These are phyloP conservation scores for Evansstolkia leycettana DNA, from an alignment of 495 filamentous ascomycete species.

Conservation along the genomic window DNA sequence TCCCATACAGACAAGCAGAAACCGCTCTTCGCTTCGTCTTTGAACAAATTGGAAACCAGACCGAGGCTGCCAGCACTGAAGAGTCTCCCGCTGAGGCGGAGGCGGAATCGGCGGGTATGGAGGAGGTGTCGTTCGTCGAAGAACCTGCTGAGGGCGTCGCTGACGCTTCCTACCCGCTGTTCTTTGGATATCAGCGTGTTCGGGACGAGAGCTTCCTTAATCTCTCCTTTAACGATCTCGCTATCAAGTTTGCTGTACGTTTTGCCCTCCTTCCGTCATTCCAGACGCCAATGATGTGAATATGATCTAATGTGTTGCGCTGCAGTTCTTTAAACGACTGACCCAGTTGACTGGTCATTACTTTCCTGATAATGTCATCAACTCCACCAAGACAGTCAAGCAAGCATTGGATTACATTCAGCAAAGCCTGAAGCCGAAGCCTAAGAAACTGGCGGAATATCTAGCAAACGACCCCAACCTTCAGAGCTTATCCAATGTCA, in stretches of 20 bases:
- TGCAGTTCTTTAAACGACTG: slow-evolving; percentile 62
- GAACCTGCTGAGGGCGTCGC: neutral
- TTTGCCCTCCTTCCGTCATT: neutral
- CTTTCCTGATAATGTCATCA: slow-evolving; percentile 55
- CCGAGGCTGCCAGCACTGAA: slow-evolving; percentile 2
- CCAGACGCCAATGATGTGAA: neutral
- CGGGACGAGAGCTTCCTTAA: slow-evolving; percentile 12
- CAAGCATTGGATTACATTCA: slow-evolving; percentile 40
- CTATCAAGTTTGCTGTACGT: slow-evolving; percentile 65
- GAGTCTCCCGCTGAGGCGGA: slow-evolving; percentile 3
- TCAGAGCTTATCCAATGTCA: slow-evolving; percentile 53
- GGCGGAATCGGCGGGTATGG: slow-evolving; percentile 4
- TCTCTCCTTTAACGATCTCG: slow-evolving; percentile 42
- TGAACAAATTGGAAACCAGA: slow-evolving; percentile 21
- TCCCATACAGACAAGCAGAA: slow-evolving; percentile 16
- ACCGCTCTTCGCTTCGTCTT: slow-evolving; percentile 25
- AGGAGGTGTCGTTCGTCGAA: too few relatives aligned
- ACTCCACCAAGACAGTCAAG: slow-evolving; percentile 37
- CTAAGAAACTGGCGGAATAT: slow-evolving; percentile 37
- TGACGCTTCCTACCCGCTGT: neutral
- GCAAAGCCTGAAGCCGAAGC: slow-evolving; percentile 40
- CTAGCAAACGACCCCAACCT: slow-evolving; percentile 27
- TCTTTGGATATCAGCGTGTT: slow-evolving; percentile 10
- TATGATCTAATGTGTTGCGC: slow-evolving; percentile 7
- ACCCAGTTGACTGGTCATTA: slow-evolving; percentile 64